Evolutionary conservation across 495 filamentous ascomycete species (phyloP).

Genomic region (Tetracladium marchalianum): DNA sequence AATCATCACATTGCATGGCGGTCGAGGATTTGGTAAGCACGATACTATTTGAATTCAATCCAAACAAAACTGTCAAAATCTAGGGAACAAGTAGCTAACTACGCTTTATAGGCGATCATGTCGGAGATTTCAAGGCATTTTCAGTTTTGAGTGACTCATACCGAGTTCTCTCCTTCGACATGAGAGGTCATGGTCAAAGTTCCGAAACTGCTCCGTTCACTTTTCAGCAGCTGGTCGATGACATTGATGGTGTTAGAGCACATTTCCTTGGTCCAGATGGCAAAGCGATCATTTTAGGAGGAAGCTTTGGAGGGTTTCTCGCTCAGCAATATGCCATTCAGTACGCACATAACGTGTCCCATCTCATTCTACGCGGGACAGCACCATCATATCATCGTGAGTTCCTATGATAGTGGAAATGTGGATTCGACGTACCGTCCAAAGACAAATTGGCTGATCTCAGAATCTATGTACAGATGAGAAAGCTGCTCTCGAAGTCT

Average conservation of each 20-base stretch:
- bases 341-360: not conserved
- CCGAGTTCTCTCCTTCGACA: not conserved
- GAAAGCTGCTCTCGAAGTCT: not conserved
- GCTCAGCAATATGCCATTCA: slow-evolving; percentile 1
- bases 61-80: not conserved
- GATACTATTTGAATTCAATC: not conserved
- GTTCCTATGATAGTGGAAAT: no score
- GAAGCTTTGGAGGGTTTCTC: not conserved
- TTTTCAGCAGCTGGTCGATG: slow-evolving; percentile 1
- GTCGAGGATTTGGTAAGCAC: not conserved
- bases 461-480: slow-evolving; percentile 1
- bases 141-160: not conserved
- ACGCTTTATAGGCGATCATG: not conserved
- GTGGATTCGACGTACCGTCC: no score
- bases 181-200: not conserved
- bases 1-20: not conserved
- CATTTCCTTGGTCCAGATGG: not conserved
- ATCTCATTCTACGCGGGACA: not conserved
- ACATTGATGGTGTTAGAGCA: not conserved
- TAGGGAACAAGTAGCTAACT: no score
- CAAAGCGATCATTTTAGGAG: not conserved
- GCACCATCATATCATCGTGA: no score
- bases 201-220: not conserved
- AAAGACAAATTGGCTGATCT: not conserved
- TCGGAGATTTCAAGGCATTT: not conserved